phyloP scores from a whole-genome alignment of 176 grass and related monocot genomes.

The Zea luxurians region DNA sequence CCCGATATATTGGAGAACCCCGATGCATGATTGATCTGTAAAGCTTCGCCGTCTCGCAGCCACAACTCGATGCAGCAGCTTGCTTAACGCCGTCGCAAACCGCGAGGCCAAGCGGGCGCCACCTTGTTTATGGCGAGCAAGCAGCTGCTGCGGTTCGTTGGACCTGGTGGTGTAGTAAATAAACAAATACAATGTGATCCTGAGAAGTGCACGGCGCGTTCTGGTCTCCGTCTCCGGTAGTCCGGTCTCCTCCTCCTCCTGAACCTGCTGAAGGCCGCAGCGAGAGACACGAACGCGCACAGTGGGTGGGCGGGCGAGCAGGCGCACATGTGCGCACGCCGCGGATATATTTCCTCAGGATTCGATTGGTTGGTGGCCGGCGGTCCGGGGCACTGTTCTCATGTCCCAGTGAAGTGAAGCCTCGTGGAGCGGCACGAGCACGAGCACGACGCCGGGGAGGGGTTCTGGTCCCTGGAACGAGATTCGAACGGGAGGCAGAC shows the following conservation, averaged over 20 bases:
- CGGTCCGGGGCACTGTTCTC: neutral
- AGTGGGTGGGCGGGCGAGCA: neutral
- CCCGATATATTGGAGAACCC: conserved; percentile 17
- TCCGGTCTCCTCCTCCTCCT: neutral
- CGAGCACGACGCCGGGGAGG: neutral
- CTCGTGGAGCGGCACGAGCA: neutral
- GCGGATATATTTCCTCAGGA: neutral
- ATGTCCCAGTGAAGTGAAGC: neutral
- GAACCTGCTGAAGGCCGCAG: neutral
- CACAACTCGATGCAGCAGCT: too few species aligned
- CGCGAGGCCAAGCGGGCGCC: neutral
- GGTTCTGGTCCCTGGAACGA: neutral
- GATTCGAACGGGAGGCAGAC: conserved; percentile 2
- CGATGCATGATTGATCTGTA: conserved; percentile 20
- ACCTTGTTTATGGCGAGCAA: neutral
- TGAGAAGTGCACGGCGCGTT: neutral
- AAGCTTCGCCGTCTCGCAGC: neutral
- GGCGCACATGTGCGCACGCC: conserved; percentile 20
- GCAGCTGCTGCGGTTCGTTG: neutral
- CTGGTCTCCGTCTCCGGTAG: too few species aligned
- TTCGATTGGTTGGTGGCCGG: neutral
- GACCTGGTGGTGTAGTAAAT: neutral
- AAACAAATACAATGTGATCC: neutral
- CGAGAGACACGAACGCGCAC: neutral
- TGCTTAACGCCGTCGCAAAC: too few species aligned